A percentile compares a stretch with the other conserved stretches of the same genome.
phyloP scores from a whole-genome alignment of 2,329 filamentous ascomycete species.

The Colletotrichum caudatum region DNA sequence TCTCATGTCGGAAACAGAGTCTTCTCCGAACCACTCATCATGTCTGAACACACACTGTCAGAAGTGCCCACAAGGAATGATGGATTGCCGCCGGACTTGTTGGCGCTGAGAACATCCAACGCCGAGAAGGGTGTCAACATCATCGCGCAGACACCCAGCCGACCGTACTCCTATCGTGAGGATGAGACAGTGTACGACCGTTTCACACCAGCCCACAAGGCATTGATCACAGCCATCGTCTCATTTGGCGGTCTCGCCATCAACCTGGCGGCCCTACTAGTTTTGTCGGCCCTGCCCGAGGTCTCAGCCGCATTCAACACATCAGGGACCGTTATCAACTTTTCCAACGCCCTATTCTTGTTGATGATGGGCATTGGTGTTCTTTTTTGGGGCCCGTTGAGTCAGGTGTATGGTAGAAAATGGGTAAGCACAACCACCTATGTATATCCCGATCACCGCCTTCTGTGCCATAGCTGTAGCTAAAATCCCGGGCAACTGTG shows the following conservation, averaged over 20 bases:
- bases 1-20: conserved; percentile 16
- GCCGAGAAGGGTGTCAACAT: conserved; percentile 40
- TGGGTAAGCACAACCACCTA: conserved; percentile 56
- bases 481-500: background rate
- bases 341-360: conserved; percentile 77
- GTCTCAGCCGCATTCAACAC: conserved; percentile 74
- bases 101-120: conserved; percentile 33
- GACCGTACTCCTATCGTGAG: conserved; percentile 36
- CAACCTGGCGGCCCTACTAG: conserved; percentile 36
- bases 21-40: conserved; percentile 2
- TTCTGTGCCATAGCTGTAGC: conserved; percentile 24
- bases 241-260: conserved; percentile 35
- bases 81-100: conserved; percentile 22
- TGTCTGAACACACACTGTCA: conserved; percentile 33
- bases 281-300: conserved; percentile 80
- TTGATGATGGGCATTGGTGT: conserved; percentile 77
- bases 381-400: conserved; percentile 75
- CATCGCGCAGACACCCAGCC: conserved; percentile 33
- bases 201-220: conserved; percentile 44
- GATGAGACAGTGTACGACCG: conserved; percentile 43
- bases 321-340: conserved; percentile 75
- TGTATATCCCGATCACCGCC: background rate
- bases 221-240: conserved; percentile 44
- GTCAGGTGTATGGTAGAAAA: conserved; percentile 67
- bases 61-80: conserved; percentile 32